Base-by-base conservation (phyloP, 2,329 filamentous ascomycete genomes). In the Colletotrichum limetticola region DNA sequence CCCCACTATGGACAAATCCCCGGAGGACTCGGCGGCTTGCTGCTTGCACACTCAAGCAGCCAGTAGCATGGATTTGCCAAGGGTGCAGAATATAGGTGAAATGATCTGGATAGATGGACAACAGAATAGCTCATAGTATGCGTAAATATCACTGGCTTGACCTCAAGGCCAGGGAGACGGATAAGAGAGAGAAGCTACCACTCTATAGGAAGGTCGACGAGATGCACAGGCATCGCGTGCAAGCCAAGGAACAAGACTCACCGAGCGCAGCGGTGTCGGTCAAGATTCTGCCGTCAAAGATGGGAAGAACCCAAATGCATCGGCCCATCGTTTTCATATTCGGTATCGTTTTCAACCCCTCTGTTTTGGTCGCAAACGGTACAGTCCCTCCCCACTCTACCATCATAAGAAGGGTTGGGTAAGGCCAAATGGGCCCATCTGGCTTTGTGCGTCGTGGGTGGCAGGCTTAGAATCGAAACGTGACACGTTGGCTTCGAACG, bases 291-390 rank as follows among this genome's bases (percentile, higher is more conserved):
- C 49, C 19, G 30, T 61, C 16, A 26, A 53, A 8, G 46, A 56
- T 12, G 42, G 42, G 24, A 42, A n/a, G 24, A 32, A 19, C 37
- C 11, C 12, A 16, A 24, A 22, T n/a, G 42, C n/a, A 46, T 52
- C 11, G 14, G 22, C 7, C 28, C 14, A 35, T 60, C 66, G 70
- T 60, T 69, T 72, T 64, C 70, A 35, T 69, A 4, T 22, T 26
- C n/a, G 55, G 12, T 8, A 30, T 55, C 35, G 46, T 35, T n/a
- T 19, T 35, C 42, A 24, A 55, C 69, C 49, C 11, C 26, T 60
- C 64, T 46, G 70, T 56, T 72, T 35, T 16, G 32, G 60, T 70
- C 59, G 70, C 70, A 72, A 72, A 60, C 70, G 64, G 66, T 64
- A 55, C 16, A 61, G 49, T 42, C 32, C 35, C 69, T 55, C 55